Base-by-base conservation (phyloP, 768 basidiomycete genomes). In the Galerina marginata region DNA sequence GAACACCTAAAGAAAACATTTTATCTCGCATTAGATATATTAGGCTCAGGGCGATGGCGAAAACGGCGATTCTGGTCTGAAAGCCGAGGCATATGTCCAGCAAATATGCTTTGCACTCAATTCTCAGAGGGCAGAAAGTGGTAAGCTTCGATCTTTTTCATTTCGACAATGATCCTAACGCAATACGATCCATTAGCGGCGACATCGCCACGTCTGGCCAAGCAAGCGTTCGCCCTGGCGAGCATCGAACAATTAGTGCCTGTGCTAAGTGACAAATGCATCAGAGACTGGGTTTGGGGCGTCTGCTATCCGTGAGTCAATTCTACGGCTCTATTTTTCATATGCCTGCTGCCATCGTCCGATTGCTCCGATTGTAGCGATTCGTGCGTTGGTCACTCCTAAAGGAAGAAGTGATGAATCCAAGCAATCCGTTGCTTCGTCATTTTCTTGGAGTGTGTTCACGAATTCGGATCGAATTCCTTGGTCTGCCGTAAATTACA, bases 241-340 rank as follows among this genome's bases (percentile, higher is more conserved):
- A 85, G 86, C 56, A 83, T 91, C 20, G 93, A 95, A 70, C 93
- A 94, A 67, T 81, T 95, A 3, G 79, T 93, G 9, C 84, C 87
- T 0, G 79, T 82, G 4, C 74, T 95, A 14, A 79, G 76, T 50
- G 80, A 82, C 12, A 74, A 76, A 2, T 83, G 77, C 56, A 79
- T 93, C 52, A 81, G 81, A 67, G 70, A 82, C 5, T 73, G 76
- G 40, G 85, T 91, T 12, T 83, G 90, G 60, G 83, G 81, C 1
- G 68, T 90, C 16, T 88, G 88, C 64, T 75, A 84, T 43, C 88
- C 89, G 91, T 68, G 47, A 63, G 57, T 66, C 54, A 29, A 39
- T 59, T 40, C 20, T n/a, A 25, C 42, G 11, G 20, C 39, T 43
- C 38, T 46, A 12, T 49, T 40, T 40, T 26, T 26, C 26, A 40